Base-by-base conservation (phyloP, 257 asterid species). In the Petunia axillaris region DNA sequence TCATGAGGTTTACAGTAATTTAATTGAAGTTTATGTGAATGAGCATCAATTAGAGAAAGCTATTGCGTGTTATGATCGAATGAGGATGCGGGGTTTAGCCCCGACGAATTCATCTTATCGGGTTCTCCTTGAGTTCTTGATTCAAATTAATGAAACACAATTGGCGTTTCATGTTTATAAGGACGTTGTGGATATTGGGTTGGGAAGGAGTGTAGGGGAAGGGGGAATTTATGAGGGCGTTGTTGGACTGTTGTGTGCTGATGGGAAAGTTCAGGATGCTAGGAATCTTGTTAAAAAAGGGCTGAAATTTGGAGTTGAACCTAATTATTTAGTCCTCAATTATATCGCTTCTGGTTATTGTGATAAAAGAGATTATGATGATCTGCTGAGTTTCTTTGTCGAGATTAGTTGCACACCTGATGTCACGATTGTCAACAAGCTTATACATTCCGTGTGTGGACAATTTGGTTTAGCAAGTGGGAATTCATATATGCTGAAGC, bases 201-300 rank as follows among this genome's bases (percentile, higher is more conserved):
- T 89, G 79, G 87, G 76, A 71, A 86, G 79, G 83, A 64, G 53
- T 84, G 75, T 64, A 57, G 87, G 81, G 54, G 94, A 90, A 52
- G 81, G 37, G 48, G 78, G 66, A 40, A 81, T 88, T 77, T 90
- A 84, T 80, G 95, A 90, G 36, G 83, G 86, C 64, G 89, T 95
- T n/a, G 81, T 91, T 58, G 81, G 90, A 67, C 75, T 90, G 68
- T 93, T 95, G 38, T 93, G 98, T 73, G 25, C 81, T 25, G 88
- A 89, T 77, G 96, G 96, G 6, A 93, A 83, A 89, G 90, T 93
- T 86, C 96, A 91, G 82, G 97, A 93, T 83, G 97, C 97, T 1
- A 87, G 97, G 85, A 82, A 87, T 80, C 86, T 93, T 81, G 89
- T 89, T 10, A 95, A 85, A 87, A 86, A 80, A 64, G 68, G 40